Evolutionary conservation across 495 filamentous ascomycete genomes (phyloP).

Genomic region (Penicillium herquei): DNA sequence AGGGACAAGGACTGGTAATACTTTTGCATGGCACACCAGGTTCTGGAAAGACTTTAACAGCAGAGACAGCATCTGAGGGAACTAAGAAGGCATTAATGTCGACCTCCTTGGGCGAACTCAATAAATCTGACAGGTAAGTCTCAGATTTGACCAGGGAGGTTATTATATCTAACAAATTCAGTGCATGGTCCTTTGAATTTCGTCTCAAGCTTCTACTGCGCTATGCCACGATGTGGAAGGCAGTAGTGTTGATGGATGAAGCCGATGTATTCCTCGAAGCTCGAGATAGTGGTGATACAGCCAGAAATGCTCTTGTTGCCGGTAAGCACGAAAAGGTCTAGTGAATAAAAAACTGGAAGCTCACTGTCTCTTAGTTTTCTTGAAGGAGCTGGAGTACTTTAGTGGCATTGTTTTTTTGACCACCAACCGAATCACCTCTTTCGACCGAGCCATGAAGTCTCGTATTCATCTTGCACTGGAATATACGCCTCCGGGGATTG

Average conservation of each 20-base stretch:
- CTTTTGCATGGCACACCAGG: conserved; percentile 1
- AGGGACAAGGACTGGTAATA: not conserved
- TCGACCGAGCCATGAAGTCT: conserved; percentile 7
- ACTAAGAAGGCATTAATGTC: not conserved
- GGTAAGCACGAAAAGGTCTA: too few relatives aligned
- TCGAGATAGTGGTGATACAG: too few relatives aligned
- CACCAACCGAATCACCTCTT: conserved; percentile 4
- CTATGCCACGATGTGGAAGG: too few relatives aligned
- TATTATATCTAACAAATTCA: too few relatives aligned
- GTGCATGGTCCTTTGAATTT: too few relatives aligned
- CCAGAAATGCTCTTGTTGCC: too few relatives aligned
- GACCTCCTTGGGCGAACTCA: not conserved
- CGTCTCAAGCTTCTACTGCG: too few relatives aligned
- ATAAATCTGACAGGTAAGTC: not conserved
- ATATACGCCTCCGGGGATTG: conserved; percentile 3
- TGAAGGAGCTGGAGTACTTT: conserved; percentile 1
- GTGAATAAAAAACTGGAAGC: too few relatives aligned
- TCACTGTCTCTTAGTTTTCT: not conserved
- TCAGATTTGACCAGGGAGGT: not conserved
- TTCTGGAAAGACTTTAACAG: conserved; percentile 1
- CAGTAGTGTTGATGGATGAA: too few relatives aligned
- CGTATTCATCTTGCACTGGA: conserved; percentile 8
- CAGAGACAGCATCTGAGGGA: not conserved
- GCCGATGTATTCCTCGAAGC: not conserved
- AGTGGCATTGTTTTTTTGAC: conserved; percentile 6